A percentile compares a stretch with the other conserved stretches of the same genome.
phyloP scores from a whole-genome alignment of 805 yeast genomes.

The Wickerhamiella cacticola region DNA sequence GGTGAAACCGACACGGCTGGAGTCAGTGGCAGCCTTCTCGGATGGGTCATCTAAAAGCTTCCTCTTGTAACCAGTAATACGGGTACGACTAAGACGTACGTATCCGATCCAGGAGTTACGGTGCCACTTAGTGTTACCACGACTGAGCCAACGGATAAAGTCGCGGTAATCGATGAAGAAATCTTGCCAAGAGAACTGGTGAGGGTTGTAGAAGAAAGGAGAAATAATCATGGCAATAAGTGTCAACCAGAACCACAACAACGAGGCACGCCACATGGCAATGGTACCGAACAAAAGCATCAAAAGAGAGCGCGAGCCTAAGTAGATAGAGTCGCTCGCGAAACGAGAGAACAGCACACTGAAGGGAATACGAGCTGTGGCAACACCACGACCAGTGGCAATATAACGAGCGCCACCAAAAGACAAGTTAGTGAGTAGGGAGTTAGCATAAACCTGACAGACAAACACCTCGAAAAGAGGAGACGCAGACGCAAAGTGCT shows the following conservation, averaged over 20 bases:
- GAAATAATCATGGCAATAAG: conserved; percentile 76
- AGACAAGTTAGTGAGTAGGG: conserved; percentile 61
- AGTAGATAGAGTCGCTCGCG: conserved; percentile 62
- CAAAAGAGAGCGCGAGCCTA: conserved; percentile 59
- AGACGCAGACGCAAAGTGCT: conserved; percentile 69
- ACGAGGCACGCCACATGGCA: conserved; percentile 87
- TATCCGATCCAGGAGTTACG: conserved; percentile 69
- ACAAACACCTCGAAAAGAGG: conserved; percentile 93
- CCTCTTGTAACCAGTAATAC: conserved; percentile 83
- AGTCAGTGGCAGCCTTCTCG: conserved; percentile 53
- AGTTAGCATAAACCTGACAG: conserved; percentile 79
- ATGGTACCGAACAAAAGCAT: conserved; percentile 63
- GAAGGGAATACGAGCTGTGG: conserved; percentile 70
- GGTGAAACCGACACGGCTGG: conserved; percentile 63
- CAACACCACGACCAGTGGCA: conserved; percentile 90
- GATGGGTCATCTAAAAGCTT: conserved; percentile 53
- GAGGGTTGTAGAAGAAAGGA: conserved; percentile 94
- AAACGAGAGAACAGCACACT: conserved; percentile 61
- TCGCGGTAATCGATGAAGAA: conserved; percentile 94
- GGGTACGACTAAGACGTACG: conserved; percentile 66
- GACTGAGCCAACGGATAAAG: conserved; percentile 72
- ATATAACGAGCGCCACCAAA: conserved; percentile 90
- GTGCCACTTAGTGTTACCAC: conserved; percentile 62
- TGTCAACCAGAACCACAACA: conserved; percentile 96
- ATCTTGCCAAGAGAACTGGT: conserved; percentile 93